These are phyloP conservation scores for Elsinoe batatas DNA, from an alignment of 2,329 filamentous ascomycete genomes.

Conservation along the genomic window DNA sequence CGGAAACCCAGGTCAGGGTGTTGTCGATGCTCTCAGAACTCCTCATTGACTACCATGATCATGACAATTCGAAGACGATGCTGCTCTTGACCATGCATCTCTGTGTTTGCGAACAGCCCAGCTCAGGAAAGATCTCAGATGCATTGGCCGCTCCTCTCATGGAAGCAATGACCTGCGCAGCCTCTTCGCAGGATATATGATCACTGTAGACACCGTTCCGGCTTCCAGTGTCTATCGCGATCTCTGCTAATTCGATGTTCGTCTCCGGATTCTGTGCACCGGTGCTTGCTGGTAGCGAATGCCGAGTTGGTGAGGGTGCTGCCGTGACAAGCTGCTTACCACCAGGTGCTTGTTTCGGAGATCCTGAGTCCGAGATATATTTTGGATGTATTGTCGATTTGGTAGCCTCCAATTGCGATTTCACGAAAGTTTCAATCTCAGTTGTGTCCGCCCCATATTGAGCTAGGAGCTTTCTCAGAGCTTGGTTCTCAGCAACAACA, in stretches of 20 bases:
- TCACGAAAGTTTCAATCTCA: background rate
- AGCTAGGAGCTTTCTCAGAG: background rate
- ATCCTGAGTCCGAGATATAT: background rate
- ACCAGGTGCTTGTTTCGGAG: too few relatives aligned
- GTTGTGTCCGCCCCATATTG: background rate
- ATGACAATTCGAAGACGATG: slow-evolving; percentile 6
- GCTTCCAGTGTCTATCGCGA: background rate
- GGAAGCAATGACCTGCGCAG: slow-evolving; percentile 4
- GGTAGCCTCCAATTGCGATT: background rate
- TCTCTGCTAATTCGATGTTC: background rate
- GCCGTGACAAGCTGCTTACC: too few relatives aligned
- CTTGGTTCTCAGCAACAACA: background rate
- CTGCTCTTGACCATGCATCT: slow-evolving; percentile 7
- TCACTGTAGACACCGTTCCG: background rate
- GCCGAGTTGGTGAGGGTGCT: too few relatives aligned
- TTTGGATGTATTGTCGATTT: background rate
- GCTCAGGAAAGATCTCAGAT: background rate
- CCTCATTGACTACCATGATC: background rate
- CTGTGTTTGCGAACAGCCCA: background rate
- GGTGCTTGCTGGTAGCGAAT: too few relatives aligned
- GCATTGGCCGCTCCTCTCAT: background rate
- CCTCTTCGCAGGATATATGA: slow-evolving; percentile 4
- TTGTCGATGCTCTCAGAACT: slow-evolving; percentile 9
- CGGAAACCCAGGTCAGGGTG: too few relatives aligned
- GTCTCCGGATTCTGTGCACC: background rate